Evolutionary conservation across 2,329 filamentous ascomycete genomes (phyloP).

Genomic region (Penicillium sp.): DNA sequence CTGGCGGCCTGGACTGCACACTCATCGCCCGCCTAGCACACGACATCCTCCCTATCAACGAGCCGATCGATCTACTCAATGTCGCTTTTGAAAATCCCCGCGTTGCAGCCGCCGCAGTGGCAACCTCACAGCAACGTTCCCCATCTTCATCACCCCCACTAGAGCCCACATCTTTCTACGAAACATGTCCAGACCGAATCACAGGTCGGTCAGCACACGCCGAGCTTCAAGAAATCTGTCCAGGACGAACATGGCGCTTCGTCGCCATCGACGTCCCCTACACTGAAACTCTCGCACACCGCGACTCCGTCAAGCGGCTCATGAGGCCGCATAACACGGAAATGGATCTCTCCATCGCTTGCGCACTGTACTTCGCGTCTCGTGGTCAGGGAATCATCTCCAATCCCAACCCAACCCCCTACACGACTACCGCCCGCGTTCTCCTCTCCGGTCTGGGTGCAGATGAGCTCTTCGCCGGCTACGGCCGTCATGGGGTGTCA

Average conservation of each 20-base stretch:
- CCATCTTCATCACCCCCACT: conserved; percentile 1
- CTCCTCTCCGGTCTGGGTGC: conserved; percentile 91
- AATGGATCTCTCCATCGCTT: conserved; percentile 96
- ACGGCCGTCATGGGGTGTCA: conserved; percentile 78
- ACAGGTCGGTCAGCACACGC: conserved; percentile 79
- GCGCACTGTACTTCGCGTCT: conserved; percentile 92
- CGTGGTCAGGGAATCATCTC: conserved; percentile 64
- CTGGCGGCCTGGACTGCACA: conserved; percentile 91
- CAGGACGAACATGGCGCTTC: conserved; percentile 77
- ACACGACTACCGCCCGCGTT: conserved; percentile 75
- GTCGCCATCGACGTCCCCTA: conserved; percentile 81
- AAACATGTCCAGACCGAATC: conserved; percentile 84
- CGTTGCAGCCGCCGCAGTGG: conserved; percentile 60
- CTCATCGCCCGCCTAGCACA: conserved; percentile 80
- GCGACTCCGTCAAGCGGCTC: conserved; percentile 69
- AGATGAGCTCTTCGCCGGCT: conserved; percentile 94
- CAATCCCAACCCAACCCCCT: conserved; percentile 41
- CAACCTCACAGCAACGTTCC: conserved; percentile 39
- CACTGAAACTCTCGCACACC: conserved; percentile 69
- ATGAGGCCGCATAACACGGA: conserved; percentile 96
- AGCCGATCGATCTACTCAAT: conserved; percentile 85
- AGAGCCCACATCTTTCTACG: conserved; percentile 58
- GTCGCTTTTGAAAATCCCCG: conserved; percentile 96
- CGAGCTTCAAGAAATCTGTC: conserved; percentile 74
- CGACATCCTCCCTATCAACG: conserved; percentile 68